These are phyloP conservation scores for Sclerotinia subarctica DNA, from an alignment of 2,329 filamentous ascomycete genomes.

Conservation along the genomic window DNA sequence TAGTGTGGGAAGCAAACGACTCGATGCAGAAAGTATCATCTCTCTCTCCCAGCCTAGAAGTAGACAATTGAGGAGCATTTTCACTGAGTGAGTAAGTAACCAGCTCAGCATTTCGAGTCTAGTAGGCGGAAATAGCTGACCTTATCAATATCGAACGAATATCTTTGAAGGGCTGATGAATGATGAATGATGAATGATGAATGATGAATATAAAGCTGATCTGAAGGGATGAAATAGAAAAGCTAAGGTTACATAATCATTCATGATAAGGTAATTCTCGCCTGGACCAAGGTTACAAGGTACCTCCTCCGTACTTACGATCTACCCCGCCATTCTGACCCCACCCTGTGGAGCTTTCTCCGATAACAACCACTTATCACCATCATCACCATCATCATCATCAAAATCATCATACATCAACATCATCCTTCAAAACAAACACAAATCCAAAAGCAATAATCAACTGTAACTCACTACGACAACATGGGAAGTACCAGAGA, in stretches of 20 bases:
- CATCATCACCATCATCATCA: neutral
- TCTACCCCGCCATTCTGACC: slow-evolving; percentile 2
- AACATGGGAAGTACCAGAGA: slow-evolving; percentile 44
- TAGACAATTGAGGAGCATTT: too few species aligned
- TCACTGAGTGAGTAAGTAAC: too few species aligned
- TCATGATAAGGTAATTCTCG: too few species aligned
- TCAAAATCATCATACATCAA: neutral
- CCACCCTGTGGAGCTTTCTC: neutral
- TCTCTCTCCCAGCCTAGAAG: too few species aligned
- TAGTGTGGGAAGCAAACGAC: neutral
- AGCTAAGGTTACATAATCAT: too few species aligned
- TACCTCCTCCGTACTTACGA: too few species aligned
- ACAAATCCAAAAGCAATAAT: neutral
- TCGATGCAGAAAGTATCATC: neutral
- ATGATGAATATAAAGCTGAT: too few species aligned
- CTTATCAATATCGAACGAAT: neutral
- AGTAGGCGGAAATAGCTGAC: neutral
- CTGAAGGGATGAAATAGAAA: too few species aligned
- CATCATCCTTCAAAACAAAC: neutral
- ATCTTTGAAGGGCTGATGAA: neutral
- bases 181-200: too few species aligned
- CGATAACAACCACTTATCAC: neutral
- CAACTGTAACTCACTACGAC: neutral
- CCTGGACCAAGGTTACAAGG: too few species aligned
- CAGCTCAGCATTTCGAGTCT: too few species aligned